phyloP scores from a whole-genome alignment of 257 asterid genomes.

The Salvia splendens region DNA sequence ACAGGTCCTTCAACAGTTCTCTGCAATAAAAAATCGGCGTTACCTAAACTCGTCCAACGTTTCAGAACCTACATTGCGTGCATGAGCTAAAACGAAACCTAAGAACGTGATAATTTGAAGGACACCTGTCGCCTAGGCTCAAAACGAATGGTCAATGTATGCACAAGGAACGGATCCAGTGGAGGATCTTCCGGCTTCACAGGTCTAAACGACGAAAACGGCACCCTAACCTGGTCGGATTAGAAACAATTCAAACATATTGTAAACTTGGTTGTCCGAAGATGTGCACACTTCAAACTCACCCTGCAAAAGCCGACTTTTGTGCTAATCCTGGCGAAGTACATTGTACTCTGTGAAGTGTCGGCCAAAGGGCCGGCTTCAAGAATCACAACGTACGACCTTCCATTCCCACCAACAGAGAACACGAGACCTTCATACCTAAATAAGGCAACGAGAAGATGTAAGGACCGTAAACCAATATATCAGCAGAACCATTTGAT shows the following conservation, averaged over 20 bases:
- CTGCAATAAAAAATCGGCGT: slow-evolving; percentile 44
- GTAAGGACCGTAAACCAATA: slow-evolving; percentile 16
- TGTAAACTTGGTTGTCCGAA: too few species aligned
- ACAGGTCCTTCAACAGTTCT: slow-evolving; percentile 59
- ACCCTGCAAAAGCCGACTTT: slow-evolving; percentile 97
- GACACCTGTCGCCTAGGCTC: slow-evolving; percentile 95
- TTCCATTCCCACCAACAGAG: slow-evolving; percentile 97
- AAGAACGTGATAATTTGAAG: neutral
- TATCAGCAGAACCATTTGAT: neutral
- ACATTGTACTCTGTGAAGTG: slow-evolving; percentile 69
- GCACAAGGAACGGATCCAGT: slow-evolving; percentile 93
- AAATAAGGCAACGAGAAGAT: slow-evolving; percentile 19
- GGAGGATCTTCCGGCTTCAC: slow-evolving; percentile 92
- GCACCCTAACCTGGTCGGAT: slow-evolving; percentile 78
- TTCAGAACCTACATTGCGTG: too few species aligned
- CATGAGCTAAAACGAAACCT: too few species aligned
- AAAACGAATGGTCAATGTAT: slow-evolving; percentile 86
- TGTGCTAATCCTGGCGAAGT: slow-evolving; percentile 88
- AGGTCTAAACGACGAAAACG: slow-evolving; percentile 88
- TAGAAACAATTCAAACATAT: neutral
- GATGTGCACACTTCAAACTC: slow-evolving; percentile 45
- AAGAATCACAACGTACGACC: slow-evolving; percentile 83
- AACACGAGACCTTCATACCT: slow-evolving; percentile 94
- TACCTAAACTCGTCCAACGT: slow-evolving; percentile 17
- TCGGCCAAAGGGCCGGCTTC: slow-evolving; percentile 90